Base-by-base conservation (phyloP, 495 filamentous ascomycete genomes). In the Neurospora sp. region DNA sequence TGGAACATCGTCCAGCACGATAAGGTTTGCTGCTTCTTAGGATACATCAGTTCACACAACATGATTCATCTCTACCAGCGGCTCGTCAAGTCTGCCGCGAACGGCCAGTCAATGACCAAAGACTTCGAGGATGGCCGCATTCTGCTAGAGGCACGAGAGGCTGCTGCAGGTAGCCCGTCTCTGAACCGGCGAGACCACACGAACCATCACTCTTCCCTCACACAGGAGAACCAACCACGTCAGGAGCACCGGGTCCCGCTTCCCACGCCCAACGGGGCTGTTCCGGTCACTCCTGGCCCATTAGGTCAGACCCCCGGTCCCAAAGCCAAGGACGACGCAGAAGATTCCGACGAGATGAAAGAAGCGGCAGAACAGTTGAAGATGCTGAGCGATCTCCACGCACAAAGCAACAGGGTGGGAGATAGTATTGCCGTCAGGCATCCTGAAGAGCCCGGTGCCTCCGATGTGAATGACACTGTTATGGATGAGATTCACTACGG, bases 321-420 rank as follows among this genome's bases (percentile, higher is more conserved):
- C n/a, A 72, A 76, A 3, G 75, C 76, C 39, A 87, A 87, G 74
- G 82, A 85, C 34, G 85, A 88, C 13, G 86, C 85, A 15, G 86
- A 88, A 75, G 87, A 88, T 70, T 85, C 86, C 13, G 86, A 84
- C 19, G 87, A 89, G 78, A 88, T 89, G 86, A 84, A 87, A 59
- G 86, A 88, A 77, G 87, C 87, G 54, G 87, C 87, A 13, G 86
- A 87, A 74, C 87, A 88, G 77, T 82, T 89, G 37, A 88, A 88
- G 74, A 86, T 86, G 37, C 74, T 89, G n/a, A 88, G 86, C 72
- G 77, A 71, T 6, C 66, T 75, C 15, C 77, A 75, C 36, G 78
- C 72, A 13, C 75, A 74, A 21, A 37, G 59, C 70, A 81, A 76
- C 54, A 78, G 72, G 74, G 76, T 78, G 37, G 83, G 76, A 37